Percentiles rank a stretch among this genome's conserved stretches.
Evolutionary conservation across 1,284 basidiomycete species (phyloP).

Genomic region (Cryptococcus floricola): DNA sequence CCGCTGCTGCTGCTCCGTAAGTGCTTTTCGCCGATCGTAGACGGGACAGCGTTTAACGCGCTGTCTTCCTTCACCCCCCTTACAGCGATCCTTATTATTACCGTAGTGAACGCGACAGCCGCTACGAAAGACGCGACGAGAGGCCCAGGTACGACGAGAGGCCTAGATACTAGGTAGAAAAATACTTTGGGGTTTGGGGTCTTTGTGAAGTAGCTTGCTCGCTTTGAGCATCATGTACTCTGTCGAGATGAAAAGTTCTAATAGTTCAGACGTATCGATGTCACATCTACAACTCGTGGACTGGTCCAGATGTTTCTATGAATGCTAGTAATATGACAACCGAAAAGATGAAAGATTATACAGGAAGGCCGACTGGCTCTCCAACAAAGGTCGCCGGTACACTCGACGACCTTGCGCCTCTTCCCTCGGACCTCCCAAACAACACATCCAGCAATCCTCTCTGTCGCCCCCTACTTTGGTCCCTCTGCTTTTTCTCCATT

Average conservation of each 20-base stretch:
- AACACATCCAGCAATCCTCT: conserved; percentile 3
- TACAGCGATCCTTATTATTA: conserved; percentile 50
- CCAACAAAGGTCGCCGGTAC: not conserved
- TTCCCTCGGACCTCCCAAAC: not conserved
- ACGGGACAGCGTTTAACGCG: conserved; percentile 11
- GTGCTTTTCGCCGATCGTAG: conserved; percentile 15
- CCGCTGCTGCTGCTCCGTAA: conserved; percentile 21
- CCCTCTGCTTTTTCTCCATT: not conserved
- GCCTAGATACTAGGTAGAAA: conserved; percentile 23
- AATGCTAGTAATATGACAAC: conserved; percentile 1
- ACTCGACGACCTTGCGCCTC: not conserved
- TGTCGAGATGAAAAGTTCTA: no score
- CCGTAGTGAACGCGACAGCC: conserved; percentile 23
- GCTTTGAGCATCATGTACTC: no score
- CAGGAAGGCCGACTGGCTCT: not conserved
- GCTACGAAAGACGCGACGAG: conserved; percentile 21
- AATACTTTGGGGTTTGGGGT: not conserved
- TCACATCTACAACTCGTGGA: no score
- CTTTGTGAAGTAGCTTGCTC: not conserved
- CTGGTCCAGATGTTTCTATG: not conserved
- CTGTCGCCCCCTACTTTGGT: not conserved
- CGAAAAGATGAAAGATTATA: not conserved
- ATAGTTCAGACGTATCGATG: no score
- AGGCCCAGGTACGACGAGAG: conserved; percentile 31
- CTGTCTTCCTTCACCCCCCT: not conserved